Evolutionary conservation across 1,284 basidiomycete species (phyloP), one percentile per base, ranked within the genome.

Genomic region (Thecaphora frezii): DNA sequence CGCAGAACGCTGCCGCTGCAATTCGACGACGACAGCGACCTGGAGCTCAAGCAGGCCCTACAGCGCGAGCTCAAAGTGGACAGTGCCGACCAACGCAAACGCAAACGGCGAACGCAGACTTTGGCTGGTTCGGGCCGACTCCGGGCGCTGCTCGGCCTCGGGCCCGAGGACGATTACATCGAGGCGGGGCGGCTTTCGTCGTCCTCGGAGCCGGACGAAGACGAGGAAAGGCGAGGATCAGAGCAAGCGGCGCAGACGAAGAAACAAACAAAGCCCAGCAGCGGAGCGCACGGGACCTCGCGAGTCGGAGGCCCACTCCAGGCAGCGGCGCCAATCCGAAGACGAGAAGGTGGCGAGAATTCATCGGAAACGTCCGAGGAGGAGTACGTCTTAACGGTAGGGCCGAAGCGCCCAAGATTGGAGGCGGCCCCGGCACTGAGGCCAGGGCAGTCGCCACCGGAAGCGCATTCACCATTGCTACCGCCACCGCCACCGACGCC

Each of bases 81-180:
- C 38, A 8, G 19, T n/a, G 18, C 7, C 8, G 38, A 39, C 18
- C 7, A 18, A 21, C 22, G 37, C 33, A 47, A 39, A 33, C 24
- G 21, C 12, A 19, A 25, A n/a, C 30, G 30, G 5, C 46, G 12
- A 25, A 30, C 50, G 4, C 48, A 3, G 22, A 14, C 38, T 0
- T 9, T 38, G 3, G 23, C 39, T 7, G 24, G 38, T 2, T 48
- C 41, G 33, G 33, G 33, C 13, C 8, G 33, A 1, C 48, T 66
- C 2, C 54, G 64, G 10, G 44, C 49, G 12, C 44, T 66, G 30
- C 55, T 66, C 14, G 59, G 56, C 33, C 28, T 66, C 19, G 53
- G 51, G 7, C 47, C 44, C n/a, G 46, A 48, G 8, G 64, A 66
- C 22, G 63, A 61, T 26, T 66, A 52, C 33, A 61, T 66, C 37